Evolutionary conservation across 202 grass and related monocot genomes (phyloP), one percentile per base, ranked within the genome.

Genomic region (Alloteropsis angusta): DNA sequence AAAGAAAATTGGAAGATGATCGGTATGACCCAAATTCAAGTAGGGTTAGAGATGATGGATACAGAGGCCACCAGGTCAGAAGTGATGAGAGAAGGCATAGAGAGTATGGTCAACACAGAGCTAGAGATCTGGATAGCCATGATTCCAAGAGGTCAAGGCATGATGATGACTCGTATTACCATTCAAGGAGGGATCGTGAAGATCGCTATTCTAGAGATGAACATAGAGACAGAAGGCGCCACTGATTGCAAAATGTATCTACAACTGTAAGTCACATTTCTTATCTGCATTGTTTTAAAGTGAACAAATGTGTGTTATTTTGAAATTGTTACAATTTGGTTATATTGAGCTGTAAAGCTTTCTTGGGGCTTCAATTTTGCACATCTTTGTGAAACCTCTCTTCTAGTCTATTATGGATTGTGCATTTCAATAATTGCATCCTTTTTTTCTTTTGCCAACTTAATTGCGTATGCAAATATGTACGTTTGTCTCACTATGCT

Each of bases 141-240:
- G 71, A 71, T 50, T 58, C 59, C 14, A 90, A 76, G 53, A 90
- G 83, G 77, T 83, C 83, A 70, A 84, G 82, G 77, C 72, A 82
- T 44, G 83, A 90, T 46, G 67, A 83, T 42, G 67, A 81, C 46
- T 77, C 56, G 4, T 66, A 78, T 77, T 74, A 78, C 38, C 64
- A 66, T 58, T 80, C 77, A 60, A 88, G 57, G 80, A 86, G 85
- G 50, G 87, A 90, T 21, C 32, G n/a, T 84, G 90, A 85, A 62
- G 47, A 77, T 4, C 83, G 65, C 7, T 75, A 75, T 72, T 84
- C 81, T 72, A 91, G 90, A 82, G 90, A 86, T 73, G 83, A 80
- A 48, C 46, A 80, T 37, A 88, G 90, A 85, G 88, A 82, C 73
- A 80, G 83, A 68, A 84, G 85, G 43, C 73, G 50, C 5, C 87